phyloP scores from a whole-genome alignment of 2,329 filamentous ascomycete species.

The Aspergillus jensenii region DNA sequence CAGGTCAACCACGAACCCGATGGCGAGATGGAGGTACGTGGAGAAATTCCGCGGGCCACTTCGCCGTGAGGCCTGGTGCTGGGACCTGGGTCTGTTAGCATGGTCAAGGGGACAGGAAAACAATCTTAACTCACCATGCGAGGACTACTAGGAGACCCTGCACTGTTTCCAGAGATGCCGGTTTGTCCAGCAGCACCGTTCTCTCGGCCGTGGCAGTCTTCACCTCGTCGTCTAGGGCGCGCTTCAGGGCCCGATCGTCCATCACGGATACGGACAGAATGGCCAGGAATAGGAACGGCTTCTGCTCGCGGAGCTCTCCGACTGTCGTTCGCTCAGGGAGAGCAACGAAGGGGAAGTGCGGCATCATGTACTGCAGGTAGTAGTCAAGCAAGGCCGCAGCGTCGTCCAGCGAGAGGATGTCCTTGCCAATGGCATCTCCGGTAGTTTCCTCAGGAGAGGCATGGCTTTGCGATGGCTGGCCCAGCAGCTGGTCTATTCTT shows the following conservation, averaged over 20 bases:
- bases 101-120: background rate
- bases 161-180: slow-evolving; percentile 40
- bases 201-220: slow-evolving; percentile 30
- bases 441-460: background rate
- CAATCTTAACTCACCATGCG: slow-evolving; percentile 30
- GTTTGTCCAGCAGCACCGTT: slow-evolving; percentile 28
- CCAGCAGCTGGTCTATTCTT: slow-evolving; percentile 12
- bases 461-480: background rate
- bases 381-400: slow-evolving; percentile 27
- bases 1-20: slow-evolving; percentile 37
- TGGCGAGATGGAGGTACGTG: slow-evolving; percentile 38
- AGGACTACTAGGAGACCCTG: slow-evolving; percentile 40
- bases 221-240: slow-evolving; percentile 31
- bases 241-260: slow-evolving; percentile 34
- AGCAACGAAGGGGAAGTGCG: slow-evolving; percentile 40
- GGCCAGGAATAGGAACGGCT: slow-evolving; percentile 37
- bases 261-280: slow-evolving; percentile 34
- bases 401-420: slow-evolving; percentile 17
- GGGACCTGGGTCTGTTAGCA: slow-evolving; percentile 24
- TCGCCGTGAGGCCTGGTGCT: slow-evolving; percentile 31
- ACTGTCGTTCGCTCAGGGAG: slow-evolving; percentile 26
- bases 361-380: slow-evolving; percentile 37
- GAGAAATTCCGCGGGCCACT: slow-evolving; percentile 25
- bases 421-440: slow-evolving; percentile 20
- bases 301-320: slow-evolving; percentile 26